Base-by-base conservation (phyloP, 441 rosid genomes). In the Rhodomyrtus psidioides region DNA sequence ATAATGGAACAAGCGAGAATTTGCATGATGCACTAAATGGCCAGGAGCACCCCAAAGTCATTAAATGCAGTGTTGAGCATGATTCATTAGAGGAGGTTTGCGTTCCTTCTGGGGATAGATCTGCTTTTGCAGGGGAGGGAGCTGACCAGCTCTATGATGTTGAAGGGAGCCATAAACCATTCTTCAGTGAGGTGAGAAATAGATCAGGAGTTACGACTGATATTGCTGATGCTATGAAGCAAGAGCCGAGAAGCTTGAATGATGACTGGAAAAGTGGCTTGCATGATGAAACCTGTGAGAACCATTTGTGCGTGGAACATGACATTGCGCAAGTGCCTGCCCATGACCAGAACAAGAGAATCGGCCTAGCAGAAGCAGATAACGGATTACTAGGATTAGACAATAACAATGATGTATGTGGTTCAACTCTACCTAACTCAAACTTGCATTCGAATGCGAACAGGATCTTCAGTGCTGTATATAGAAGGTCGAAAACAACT, bases 381-480 rank as follows among this genome's bases (percentile, higher is more conserved):
- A 88, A 87, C 84, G 91, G 89, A 83, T 79, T 86, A 83, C 88
- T 6, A 54, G 92, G 89, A 75, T 86, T 88, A 62, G 91, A 89
- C 88, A 88, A 88, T 85, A 91, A 87, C 87, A 84, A 84, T 88
- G 60, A 82, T 28, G 28, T 42, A 30, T 88, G 90, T 84, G 55
- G 84, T 44, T 87, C 90, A 51, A 83, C 86, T 82, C 55, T 89
- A 83, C 89, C 89, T 84, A 92, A 89, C 51, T 82, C 92, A 42
- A 90, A 83, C 75, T 86, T 89, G 60, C 86, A 59, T 21, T 87
- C 91, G 24, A 91, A 90, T 84, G 90, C 95, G 14, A 94, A 90
- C 92, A 95, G 92, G 91, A 93, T 92, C 96, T 95, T 89, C 88
- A 87, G 89, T 91, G 95, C 90, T 88, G 99, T 98, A 83, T 98